phyloP scores from a whole-genome alignment of 225 moss, liverwort and hornwort genomes.

The Sphagnum contortum region DNA sequence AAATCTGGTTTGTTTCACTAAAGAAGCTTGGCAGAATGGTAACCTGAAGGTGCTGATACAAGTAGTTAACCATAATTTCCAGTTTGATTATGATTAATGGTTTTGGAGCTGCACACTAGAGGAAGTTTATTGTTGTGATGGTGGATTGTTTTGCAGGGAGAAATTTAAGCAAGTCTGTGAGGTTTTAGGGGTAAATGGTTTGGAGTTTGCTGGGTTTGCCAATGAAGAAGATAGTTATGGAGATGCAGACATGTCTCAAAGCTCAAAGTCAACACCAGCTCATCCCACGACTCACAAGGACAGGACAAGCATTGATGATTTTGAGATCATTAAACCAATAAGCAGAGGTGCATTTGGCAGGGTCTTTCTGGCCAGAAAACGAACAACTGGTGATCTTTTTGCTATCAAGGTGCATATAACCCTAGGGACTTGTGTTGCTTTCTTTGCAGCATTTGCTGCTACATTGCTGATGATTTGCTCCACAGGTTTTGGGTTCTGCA shows the following conservation, averaged over 20 bases:
- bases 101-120: too few species aligned
- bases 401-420: conserved; percentile 67
- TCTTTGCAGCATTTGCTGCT: too few species aligned
- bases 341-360: conserved; percentile 97
- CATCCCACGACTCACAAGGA: conserved; percentile 73
- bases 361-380: conserved; percentile 91
- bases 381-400: conserved; percentile 94
- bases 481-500: too few species aligned
- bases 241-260: conserved; percentile 68
- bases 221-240: conserved; percentile 46
- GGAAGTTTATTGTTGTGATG: too few species aligned
- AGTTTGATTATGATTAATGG: too few species aligned
- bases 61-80: too few species aligned
- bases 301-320: conserved; percentile 94
- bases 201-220: conserved; percentile 43
- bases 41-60: too few species aligned
- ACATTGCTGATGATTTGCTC: too few species aligned
- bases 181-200: conserved; percentile 42
- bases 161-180: conserved; percentile 70
- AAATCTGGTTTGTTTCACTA: too few species aligned
- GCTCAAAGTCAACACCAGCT: conserved; percentile 67
- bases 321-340: conserved; percentile 97
- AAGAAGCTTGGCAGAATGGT: too few species aligned
- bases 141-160: conserved; percentile 43
- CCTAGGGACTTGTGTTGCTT: too few species aligned